Percentiles rank a stretch among this genome's conserved stretches.
These are phyloP conservation scores for Phoenix roebelenii DNA, from an alignment of 176 grass and related monocot species.

Conservation along the genomic window DNA sequence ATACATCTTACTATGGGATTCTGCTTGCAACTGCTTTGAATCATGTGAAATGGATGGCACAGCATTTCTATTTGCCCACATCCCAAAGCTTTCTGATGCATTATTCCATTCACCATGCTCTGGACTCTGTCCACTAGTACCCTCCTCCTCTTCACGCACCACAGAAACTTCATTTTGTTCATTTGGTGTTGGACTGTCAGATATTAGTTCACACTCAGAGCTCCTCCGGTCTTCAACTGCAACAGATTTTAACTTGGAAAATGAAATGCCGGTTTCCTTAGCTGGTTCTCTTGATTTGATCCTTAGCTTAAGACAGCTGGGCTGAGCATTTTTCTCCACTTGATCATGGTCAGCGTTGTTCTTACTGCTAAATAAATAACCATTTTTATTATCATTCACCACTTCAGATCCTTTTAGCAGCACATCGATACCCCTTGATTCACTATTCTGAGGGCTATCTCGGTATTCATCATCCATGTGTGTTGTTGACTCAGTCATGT, in stretches of 20 bases:
- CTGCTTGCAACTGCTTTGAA: slow-evolving; percentile 8
- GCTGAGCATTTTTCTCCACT: slow-evolving; percentile 27
- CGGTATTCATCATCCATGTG: slow-evolving; percentile 20
- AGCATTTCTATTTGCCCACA: slow-evolving; percentile 23
- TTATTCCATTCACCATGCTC: slow-evolving; percentile 23
- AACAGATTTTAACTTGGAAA: slow-evolving; percentile 31
- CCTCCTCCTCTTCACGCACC: slow-evolving; percentile 33
- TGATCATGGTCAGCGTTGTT: slow-evolving; percentile 18
- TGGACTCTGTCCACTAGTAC: slow-evolving; percentile 25
- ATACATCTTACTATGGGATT: slow-evolving; percentile 27
- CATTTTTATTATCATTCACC: slow-evolving; percentile 9
- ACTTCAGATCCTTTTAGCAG: slow-evolving; percentile 12
- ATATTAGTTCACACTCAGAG: slow-evolving; percentile 3
- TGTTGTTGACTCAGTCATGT: slow-evolving; percentile 20
- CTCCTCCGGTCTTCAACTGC: slow-evolving; percentile 15
- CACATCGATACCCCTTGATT: slow-evolving; percentile 5
- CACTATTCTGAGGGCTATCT: slow-evolving; percentile 18
- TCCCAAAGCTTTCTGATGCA: slow-evolving; percentile 24
- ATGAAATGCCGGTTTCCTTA: slow-evolving; percentile 25
- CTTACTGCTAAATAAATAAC: slow-evolving; percentile 12
- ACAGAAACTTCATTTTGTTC: slow-evolving; percentile 19
- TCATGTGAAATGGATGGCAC: slow-evolving; percentile 34
- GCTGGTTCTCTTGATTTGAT: slow-evolving; percentile 52
- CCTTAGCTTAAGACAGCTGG: slow-evolving; percentile 39
- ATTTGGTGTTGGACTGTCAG: slow-evolving; percentile 7